Base-by-base conservation (phyloP, 257 asterid genomes). In the Salvia miltiorrhiza region DNA sequence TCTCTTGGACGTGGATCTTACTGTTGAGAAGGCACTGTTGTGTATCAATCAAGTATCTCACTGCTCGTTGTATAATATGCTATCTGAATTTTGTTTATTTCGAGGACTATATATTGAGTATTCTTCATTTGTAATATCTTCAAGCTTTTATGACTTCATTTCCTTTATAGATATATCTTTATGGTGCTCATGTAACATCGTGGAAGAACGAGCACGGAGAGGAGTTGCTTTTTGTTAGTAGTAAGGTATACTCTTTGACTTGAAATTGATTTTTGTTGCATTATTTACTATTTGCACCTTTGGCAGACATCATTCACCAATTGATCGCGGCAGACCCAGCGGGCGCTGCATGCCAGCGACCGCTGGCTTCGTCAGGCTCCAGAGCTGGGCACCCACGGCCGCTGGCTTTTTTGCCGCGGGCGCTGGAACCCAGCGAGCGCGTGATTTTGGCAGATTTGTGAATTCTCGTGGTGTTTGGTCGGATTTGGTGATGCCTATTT, bases 161-260 rank as follows among this genome's bases (percentile, higher is more conserved):
- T 47, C 75, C 48, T 81, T 10, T 77, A 9, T 65, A 92, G 98
- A 78, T 92, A 48, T 87, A 84, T 76, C 74, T 92, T 32, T 92
- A 85, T 62, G 98, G 98, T 2, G 93, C 86, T 76, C 97, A 93
- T 4, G 83, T 93, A 70, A 85, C 93, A 57, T 90, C 98, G 7
- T 93, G 98, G 98, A 93, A 88, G 88, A 90, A 90, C 74, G 97
- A 93, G 68, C 87, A 85, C 21, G 80, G 93, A 48, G 98, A 93
- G 76, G 98, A 93, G 73, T 73, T 93, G 86, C 93, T 93, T 67
- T 93, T 93, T 52, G 84, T 93, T 76, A 93, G 98, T 73, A 86
- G 85, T 68, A 90, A 93, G 98, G 98, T 93, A 78, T 48, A 52
- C 49, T 76, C 52, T 62, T 26, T 71, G 43, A 54, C 72, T 65